phyloP scores from a whole-genome alignment of 169 alveolate species.

The Plasmodium chabaudi region DNA sequence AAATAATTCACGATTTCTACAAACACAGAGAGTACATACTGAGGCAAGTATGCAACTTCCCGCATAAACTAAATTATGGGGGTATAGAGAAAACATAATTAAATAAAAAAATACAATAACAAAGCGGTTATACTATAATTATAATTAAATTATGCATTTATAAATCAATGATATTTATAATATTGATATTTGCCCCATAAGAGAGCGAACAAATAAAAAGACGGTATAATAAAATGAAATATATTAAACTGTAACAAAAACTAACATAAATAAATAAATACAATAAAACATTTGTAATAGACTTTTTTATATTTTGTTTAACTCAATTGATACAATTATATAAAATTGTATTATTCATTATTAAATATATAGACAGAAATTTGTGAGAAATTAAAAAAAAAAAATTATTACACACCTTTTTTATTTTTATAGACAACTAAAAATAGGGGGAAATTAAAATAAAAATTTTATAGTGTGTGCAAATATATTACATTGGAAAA shows the following conservation, averaged over 20 bases:
- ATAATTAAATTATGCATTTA: no score
- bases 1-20: conserved; percentile 54
- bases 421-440: background rate
- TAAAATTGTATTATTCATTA: conserved; percentile 8
- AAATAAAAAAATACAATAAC: conserved; percentile 2
- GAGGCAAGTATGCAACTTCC: conserved; percentile 63
- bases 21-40: conserved; percentile 55
- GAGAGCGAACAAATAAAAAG: background rate
- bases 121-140: background rate
- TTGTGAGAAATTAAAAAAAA: conserved; percentile 6
- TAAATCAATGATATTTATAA: no score
- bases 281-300: background rate
- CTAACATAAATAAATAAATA: conserved; percentile 5
- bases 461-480: conserved; percentile 39
- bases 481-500: background rate
- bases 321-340: background rate
- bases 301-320: background rate
- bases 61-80: conserved; percentile 36
- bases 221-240: no score
- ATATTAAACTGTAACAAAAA: background rate
- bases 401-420: conserved; percentile 30
- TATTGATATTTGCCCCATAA: background rate
- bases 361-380: conserved; percentile 1
- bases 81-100: conserved; percentile 48
- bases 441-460: conserved; percentile 4